phyloP scores from a whole-genome alignment of 345 rosid genomes.

The Schrenkiella parvula region DNA sequence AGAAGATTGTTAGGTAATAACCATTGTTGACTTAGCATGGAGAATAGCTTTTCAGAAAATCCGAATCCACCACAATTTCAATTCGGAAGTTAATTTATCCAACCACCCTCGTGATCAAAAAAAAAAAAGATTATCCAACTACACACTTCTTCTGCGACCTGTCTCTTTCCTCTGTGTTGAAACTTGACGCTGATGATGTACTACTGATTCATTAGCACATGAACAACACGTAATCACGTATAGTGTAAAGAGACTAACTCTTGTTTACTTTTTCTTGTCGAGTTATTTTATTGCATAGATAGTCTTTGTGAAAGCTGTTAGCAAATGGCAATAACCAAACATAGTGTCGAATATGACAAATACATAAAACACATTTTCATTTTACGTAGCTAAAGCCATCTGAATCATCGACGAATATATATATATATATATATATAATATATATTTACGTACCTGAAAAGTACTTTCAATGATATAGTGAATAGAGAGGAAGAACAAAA shows the following conservation, averaged over 20 bases:
- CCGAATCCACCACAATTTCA: background rate
- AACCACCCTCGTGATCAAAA: background rate
- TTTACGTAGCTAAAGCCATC: background rate
- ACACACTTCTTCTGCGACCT: background rate
- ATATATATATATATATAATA: no score
- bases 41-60: background rate
- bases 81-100: background rate
- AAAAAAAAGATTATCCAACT: background rate
- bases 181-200: background rate
- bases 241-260: background rate
- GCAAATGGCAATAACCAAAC: background rate
- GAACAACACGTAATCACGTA: background rate
- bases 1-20: background rate
- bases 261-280: background rate
- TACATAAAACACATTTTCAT: background rate
- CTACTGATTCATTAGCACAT: background rate
- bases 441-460: constrained; percentile 1
- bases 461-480: background rate
- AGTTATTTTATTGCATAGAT: background rate
- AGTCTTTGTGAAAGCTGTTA: background rate
- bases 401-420: background rate
- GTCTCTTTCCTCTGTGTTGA: background rate
- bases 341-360: background rate
- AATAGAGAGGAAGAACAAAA: background rate
- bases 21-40: constrained; percentile 13